Evolutionary conservation across 2,329 filamentous ascomycete species (phyloP), one percentile per base, ranked within the genome.

Genomic region (Epichloe aotearoae): DNA sequence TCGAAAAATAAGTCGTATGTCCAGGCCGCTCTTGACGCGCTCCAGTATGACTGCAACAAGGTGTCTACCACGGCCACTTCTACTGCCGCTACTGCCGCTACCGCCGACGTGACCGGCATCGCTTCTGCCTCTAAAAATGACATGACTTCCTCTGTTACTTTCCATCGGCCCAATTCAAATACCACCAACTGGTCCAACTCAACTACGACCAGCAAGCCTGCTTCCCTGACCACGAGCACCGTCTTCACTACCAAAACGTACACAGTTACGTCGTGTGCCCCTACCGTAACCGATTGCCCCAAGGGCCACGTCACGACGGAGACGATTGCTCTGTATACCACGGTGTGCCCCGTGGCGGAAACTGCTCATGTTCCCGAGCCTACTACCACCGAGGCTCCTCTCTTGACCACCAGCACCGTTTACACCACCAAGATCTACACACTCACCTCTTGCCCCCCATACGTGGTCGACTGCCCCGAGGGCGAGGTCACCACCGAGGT

Each of bases 201-300:
- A 34, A 53, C 53, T n/a, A 33, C 4, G 2, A 42, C 51, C 33
- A 36, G n/a, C 19, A 14, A 30, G 42, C 23, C 42, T 33, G 47
- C 26, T 17, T 46, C 14, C 14, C 15, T 40, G 39, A 49, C 46
- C 38, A 50, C 47, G 17, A 61, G 59, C 57, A 72, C 75, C 59
- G 66, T 79, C 63, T 78, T 74, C 69, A 66, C 70, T 58, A 79
- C 75, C 59, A 69, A 71, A 60, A 68, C 72, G 55, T 67, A 73
- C 55, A 79, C 75, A 61, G 67, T 79, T 66, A 79, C 74, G 58
- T 73, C 72, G 37, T 80, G 77, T 63, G 70, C 68, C 49, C 66
- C 74, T 41, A 68, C 65, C 51, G 71, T 76, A 54, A 69, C 70
- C 56, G 63, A 77, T 73, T 80, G 77, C 60, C 61, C 62, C 10